Conservation (phyloP, 192 early-diverging fungal genomes). For the Coemansia sp. region DNA sequence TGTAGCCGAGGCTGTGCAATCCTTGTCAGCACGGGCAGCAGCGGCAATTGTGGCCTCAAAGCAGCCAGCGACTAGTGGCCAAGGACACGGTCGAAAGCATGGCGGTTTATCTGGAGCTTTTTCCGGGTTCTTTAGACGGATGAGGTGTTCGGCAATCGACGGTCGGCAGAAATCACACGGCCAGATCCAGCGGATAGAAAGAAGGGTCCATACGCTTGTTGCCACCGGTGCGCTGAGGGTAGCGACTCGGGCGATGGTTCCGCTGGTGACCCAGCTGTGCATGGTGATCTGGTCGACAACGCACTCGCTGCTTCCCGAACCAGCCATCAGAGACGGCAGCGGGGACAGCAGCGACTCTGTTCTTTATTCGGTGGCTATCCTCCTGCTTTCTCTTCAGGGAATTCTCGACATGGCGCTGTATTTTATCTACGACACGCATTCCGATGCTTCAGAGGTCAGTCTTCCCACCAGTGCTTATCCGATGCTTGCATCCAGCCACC, state of each 20-base stretch:
- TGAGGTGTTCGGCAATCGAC: not conserved
- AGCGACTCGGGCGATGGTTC: constrained; percentile 42
- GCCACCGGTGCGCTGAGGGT: constrained; percentile 43
- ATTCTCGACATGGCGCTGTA: constrained; percentile 46
- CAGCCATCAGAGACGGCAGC: too few relatives aligned
- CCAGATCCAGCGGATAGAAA: constrained; percentile 46
- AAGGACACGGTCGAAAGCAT: too few relatives aligned
- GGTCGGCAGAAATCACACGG: constrained; percentile 10
- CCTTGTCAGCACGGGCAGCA: too few relatives aligned
- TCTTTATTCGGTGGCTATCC: constrained; percentile 24
- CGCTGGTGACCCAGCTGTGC: constrained; percentile 36
- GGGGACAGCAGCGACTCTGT: not conserved
- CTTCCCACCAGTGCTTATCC: constrained; percentile 17
- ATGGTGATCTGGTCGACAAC: constrained; percentile 49
- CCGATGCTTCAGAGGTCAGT: constrained; percentile 27
- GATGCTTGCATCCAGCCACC: constrained; percentile 5
- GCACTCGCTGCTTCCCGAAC: constrained; percentile 12
- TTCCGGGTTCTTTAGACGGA: not conserved
- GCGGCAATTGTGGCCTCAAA: too few relatives aligned
- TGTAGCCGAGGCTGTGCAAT: too few relatives aligned
- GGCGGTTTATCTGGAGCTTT: too few relatives aligned
- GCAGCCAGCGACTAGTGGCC: too few relatives aligned
- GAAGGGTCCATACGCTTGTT: constrained; percentile 36
- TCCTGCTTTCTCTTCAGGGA: constrained; percentile 43
- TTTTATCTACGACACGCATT: constrained; percentile 47